Base-by-base conservation (phyloP, 169 alveolate genomes). In the Cryptosporidium canis region DNA sequence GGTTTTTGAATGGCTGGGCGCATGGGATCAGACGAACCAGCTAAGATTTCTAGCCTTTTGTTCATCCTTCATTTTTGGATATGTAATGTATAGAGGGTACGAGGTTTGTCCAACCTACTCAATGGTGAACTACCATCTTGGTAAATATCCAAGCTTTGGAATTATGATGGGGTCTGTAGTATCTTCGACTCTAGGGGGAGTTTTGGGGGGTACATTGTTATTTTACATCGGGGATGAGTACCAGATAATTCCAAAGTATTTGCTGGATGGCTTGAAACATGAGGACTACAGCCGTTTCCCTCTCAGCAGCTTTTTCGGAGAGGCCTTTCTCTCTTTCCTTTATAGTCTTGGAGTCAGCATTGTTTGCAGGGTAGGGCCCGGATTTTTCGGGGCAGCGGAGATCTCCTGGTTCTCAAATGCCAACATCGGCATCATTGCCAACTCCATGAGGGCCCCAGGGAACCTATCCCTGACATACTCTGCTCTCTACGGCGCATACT, bases 31-130 rank as follows among this genome's bases (percentile, higher is more conserved):
- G 14, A 41, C 71, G 24, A 77, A 77, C 63, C 87, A 77, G 16
- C 24, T 39, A 27, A 55, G 87, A 61, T 77, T 77, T 58, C 45
- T 77, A 39, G 71, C 77, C 11, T 77, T 77, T 48, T 56, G 47
- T 5, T 35, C 87, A 77, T 77, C 87, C 14, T 77, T 77, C 33
- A 61, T 77, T 41, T 77, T 77, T 61, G 87, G 87, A 16, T 58
- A 77, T 44, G 47, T 77, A 44, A 56, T 77, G 7, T 77, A 77
- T 77, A 55, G 87, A 77, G 87, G 87, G 24, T 77, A 77, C 58
- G 87, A 77, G 51, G 71, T 77, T 21, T 77, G 87, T 12, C 87
- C 87, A 58, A 77, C 87, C 3, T 77, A 77, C 48, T 56, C 87
- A 39, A 53, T 77, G 61, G 64, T 77, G 11, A 77, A 77, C 37